These are phyloP conservation scores for Trichopus zeylanicus DNA, from an alignment of 116 monocot species.

Conservation along the genomic window DNA sequence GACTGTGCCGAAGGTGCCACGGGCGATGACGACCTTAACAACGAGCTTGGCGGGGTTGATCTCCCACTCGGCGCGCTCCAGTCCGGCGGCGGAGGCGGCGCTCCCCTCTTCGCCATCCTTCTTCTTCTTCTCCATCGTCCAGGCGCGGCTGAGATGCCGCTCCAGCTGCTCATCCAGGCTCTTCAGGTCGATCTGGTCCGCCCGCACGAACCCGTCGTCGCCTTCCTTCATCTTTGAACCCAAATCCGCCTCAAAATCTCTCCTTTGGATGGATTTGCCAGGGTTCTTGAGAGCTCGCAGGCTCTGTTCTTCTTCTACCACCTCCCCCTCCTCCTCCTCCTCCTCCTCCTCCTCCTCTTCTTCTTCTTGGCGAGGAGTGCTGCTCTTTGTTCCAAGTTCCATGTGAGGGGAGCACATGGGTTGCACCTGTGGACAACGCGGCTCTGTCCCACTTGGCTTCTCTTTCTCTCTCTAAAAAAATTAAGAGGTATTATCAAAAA, in stretches of 20 bases:
- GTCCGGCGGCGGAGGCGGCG: conserved; percentile 3
- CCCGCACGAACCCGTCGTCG: conserved; percentile 63
- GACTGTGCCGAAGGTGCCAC: conserved; percentile 84
- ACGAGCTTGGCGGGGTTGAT: conserved; percentile 65
- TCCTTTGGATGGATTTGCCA: no score
- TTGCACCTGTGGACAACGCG: neutral
- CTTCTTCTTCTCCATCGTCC: conserved; percentile 43
- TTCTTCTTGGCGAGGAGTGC: no score
- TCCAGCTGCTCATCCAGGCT: conserved; percentile 78
- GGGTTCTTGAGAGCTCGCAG: no score
- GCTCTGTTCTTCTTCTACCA: neutral
- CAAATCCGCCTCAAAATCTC: no score
- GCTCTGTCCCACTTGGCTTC: neutral
- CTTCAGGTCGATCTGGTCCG: conserved; percentile 79
- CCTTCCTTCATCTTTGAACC: conserved; percentile 7
- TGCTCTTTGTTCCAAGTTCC: conserved; percentile 1
- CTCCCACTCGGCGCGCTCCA: conserved; percentile 42
- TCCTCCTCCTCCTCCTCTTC: no score
- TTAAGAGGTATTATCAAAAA: no score
- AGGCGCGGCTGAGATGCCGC: conserved; percentile 53
- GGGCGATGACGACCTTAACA: conserved; percentile 57
- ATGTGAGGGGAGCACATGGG: conserved; percentile 1
- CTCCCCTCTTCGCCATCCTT: conserved; percentile 9
- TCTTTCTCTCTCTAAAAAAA: neutral
- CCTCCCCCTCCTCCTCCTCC: neutral